Base-by-base conservation (phyloP, 257 asterid species). In the Solanum okadae region DNA sequence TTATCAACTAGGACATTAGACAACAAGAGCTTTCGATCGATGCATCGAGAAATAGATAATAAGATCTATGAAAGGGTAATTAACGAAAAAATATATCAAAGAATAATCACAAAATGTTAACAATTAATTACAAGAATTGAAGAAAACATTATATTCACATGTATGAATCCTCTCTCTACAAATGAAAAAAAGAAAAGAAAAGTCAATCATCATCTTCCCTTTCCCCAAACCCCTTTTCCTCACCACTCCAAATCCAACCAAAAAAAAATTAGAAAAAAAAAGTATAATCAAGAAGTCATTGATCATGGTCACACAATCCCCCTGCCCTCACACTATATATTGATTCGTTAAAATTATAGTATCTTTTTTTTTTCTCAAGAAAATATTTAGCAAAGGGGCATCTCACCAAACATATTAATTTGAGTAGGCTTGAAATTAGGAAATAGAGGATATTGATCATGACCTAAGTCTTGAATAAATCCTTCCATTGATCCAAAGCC, bases 401-500 rank as follows among this genome's bases (percentile, higher is more conserved):
- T 88, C 89, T 93, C 95, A 83, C 93, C 94, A 85, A 88, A 93
- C 71, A 90, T 42, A 87, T 90, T 92, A 81, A 89, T 82, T 13
- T 90, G 92, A 89, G 94, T 89, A 42, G 94, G 27, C 91, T 91
- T 90, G 91, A 91, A 89, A 33, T 72, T 72, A 35, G 98, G 92
- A 61, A 91, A 87, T 3, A 91, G 87, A 83, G 92, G 93, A 73
- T 73, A 91, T 65, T 63, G 71, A 63, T 91, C 94, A 90, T 56
- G 65, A 56, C 89, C 89, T 85, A 87, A 87, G 31, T 92, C 97
- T 87, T 91, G 95, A 89, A 93, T 78, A 82, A 88, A 90, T 68
- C 94, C 92, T 86, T 93, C 95, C 29, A 92, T 87, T 75, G 83
- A 75, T 86, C 93, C 95, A 81, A 91, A 89, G 83, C 93, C 92